Conservation (phyloP, 805 yeast genomes). For the Yamadazyma nakazawae region DNA sequence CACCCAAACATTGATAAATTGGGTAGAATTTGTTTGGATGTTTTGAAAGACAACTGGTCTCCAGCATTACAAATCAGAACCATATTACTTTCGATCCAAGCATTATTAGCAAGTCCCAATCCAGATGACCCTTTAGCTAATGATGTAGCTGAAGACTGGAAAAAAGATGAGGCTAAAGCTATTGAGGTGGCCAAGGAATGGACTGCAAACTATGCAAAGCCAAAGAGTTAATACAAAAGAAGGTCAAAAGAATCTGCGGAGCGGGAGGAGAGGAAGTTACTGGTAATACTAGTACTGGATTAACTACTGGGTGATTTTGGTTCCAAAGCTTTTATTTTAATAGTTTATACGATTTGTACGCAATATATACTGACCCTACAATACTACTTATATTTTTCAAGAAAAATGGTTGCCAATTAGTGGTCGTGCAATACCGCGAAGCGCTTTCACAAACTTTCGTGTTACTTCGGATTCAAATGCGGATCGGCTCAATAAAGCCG, state of each 20-base stretch:
- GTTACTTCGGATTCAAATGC: no score
- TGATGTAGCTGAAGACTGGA: conserved; percentile 97
- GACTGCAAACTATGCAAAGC: conserved; percentile 60
- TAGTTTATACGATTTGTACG: conserved; percentile 3
- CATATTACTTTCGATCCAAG: conserved; percentile 85
- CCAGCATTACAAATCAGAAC: conserved; percentile 97
- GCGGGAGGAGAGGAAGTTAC: background rate
- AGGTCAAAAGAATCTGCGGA: background rate
- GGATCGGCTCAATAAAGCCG: background rate
- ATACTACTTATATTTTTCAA: background rate
- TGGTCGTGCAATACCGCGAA: background rate
- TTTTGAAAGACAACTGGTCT: conserved; percentile 93
- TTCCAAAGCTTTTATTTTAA: no score
- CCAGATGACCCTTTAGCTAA: conserved; percentile 98
- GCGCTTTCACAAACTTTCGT: no score
- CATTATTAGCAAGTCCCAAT: conserved; percentile 90
- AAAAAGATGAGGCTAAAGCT: conserved; percentile 77
- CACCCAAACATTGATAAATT: conserved; percentile 95
- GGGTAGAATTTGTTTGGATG: conserved; percentile 95
- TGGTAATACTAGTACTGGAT: no score
- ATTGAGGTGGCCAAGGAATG: conserved; percentile 75
- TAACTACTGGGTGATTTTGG: no score
- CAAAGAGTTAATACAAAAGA: conserved; percentile 4
- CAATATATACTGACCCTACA: background rate
- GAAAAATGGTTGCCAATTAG: background rate